Evolutionary conservation across 441 rosid species (phyloP).

Genomic region (Brassica balearica): DNA sequence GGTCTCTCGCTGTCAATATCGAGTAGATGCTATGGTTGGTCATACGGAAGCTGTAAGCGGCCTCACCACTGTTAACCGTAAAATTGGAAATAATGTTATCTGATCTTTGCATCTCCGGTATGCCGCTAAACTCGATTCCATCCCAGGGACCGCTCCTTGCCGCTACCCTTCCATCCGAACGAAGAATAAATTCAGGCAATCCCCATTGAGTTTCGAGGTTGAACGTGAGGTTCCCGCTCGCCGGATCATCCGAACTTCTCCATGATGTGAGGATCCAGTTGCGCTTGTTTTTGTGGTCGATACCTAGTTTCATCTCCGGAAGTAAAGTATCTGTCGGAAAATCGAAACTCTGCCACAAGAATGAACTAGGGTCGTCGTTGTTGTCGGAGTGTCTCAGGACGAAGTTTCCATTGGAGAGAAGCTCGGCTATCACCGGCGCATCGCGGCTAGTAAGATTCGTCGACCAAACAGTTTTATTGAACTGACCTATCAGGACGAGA

Average conservation of each 20-base stretch:
- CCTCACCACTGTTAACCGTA: neutral
- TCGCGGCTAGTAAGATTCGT: neutral
- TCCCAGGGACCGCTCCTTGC: neutral
- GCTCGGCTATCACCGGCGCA: neutral
- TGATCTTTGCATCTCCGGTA: neutral
- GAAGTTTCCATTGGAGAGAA: neutral
- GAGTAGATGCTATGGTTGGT: neutral
- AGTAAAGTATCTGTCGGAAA: too few relatives aligned
- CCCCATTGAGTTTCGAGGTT: neutral
- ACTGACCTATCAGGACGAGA: neutral
- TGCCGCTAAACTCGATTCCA: slow-evolving; percentile 16
- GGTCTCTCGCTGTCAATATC: neutral
- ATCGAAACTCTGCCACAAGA: neutral
- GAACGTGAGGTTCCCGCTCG: neutral
- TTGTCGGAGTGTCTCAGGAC: neutral
- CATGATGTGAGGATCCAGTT: neutral
- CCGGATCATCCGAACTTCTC: neutral
- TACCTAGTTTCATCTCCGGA: neutral
- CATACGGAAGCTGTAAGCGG: neutral
- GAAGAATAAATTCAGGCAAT: neutral
- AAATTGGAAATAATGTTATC: neutral
- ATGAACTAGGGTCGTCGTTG: neutral
- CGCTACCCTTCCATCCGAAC: too few relatives aligned
- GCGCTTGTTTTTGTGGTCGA: neutral
- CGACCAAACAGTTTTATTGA: neutral